These are phyloP conservation scores for Pyrus communis DNA, from an alignment of 306 rosid species.

Conservation along the genomic window DNA sequence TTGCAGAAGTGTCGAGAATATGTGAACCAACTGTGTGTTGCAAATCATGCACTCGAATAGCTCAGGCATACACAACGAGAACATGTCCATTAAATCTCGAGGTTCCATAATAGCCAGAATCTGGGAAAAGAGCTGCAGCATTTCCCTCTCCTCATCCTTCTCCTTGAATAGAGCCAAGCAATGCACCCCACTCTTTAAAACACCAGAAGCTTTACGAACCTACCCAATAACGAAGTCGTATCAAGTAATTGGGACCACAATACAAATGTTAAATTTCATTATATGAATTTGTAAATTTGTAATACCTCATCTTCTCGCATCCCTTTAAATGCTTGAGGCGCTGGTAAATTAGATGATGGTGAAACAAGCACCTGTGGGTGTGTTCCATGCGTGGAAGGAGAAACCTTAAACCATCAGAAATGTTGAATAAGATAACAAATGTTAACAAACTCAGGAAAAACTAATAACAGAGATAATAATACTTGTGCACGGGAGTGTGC, in stretches of 20 bases:
- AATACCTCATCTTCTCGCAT: constrained; percentile 99
- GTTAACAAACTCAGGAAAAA: constrained; percentile 14
- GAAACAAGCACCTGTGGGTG: constrained; percentile 70
- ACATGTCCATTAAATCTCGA: constrained; percentile 99
- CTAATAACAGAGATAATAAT: constrained; percentile 10
- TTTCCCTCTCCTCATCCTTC: constrained; percentile 97
- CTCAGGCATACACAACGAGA: constrained; percentile 97
- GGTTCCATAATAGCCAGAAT: constrained; percentile 97
- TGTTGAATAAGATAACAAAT: constrained; percentile 17
- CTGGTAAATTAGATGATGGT: constrained; percentile 63
- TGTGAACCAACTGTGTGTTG: constrained; percentile 84
- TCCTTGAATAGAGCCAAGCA: constrained; percentile 96
- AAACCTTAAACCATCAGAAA: constrained; percentile 48
- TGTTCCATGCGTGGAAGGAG: constrained; percentile 37
- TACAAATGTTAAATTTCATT: constrained; percentile 14
- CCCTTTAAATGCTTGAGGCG: constrained; percentile 82
- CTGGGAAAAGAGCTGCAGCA: constrained; percentile 90
- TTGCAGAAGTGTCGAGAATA: constrained; percentile 84
- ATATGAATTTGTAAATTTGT: constrained; percentile 2
- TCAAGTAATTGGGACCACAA: constrained; percentile 7
- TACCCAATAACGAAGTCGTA: constrained; percentile 32
- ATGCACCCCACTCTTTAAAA: constrained; percentile 91
- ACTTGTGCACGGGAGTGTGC: constrained; percentile 96
- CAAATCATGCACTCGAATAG: constrained; percentile 94
- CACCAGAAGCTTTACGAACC: constrained; percentile 97